Base-by-base conservation (phyloP, 2,329 filamentous ascomycete species). In the Parastagonospora nodorum region DNA sequence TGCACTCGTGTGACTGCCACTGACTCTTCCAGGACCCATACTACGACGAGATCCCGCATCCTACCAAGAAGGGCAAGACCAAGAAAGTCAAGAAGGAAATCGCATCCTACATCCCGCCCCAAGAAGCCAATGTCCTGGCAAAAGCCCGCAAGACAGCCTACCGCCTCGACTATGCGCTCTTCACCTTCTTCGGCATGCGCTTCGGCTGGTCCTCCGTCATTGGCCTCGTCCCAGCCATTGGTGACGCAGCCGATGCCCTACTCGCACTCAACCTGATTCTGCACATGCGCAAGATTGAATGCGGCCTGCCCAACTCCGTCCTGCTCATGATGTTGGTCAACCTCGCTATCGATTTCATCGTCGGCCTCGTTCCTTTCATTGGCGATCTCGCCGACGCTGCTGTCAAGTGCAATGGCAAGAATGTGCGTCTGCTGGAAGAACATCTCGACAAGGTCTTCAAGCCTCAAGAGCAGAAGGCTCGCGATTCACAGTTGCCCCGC, bases 181-280 rank as follows among this genome's bases (percentile, higher is more conserved):
- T 93, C 78, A 92, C 84, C 67, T 84, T 90, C 68, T 84, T 88
- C 58, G 91, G 92, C 37, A 82, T 96, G 51, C 84, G 87, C 50
- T 92, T 97, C 68, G 94, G 94, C 47, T 97, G 92, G 91, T 85
- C 89, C 44, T 89, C 88, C 63, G 83, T 96, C 50, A 90, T 97
- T 64, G 94, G 88, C 11, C 70, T 97, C 7, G 74, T 97, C 47
- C 94, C 94, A 62, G 84, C 84, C 84, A 91, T 82, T 81, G 89
- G 58, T 14, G 62, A 67, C 48, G 60, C 38, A 14, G 37, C 50
- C 29, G 63, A 61, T 35, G 47, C 44, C 50, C 90, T 88, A 15
- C 51, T 73, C 8, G 47, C 68, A 5, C 77, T 91, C 53, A 85
- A 89, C 75, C 85, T 97, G 8, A 80, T 96, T 57, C 82, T 80